Percentiles rank a stretch among this genome's conserved stretches.
phyloP scores from a whole-genome alignment of 495 filamentous ascomycete species.

The Trichocladium uniseriatum region DNA sequence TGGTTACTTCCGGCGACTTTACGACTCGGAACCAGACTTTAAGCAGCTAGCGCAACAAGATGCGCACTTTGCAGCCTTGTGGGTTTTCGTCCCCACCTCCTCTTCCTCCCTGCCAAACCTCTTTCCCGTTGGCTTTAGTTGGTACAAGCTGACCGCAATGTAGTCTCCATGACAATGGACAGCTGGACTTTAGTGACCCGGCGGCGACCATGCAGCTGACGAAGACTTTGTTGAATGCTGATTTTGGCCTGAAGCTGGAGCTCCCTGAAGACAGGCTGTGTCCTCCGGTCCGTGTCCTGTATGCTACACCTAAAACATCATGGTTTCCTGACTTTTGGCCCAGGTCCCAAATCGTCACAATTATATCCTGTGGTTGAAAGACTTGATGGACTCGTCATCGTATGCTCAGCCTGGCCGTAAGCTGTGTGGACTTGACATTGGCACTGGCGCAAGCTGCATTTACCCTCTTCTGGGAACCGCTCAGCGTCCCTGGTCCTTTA shows the following conservation, averaged over 20 bases:
- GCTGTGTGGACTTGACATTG: slow-evolving; percentile 75
- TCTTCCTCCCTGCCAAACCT: not conserved
- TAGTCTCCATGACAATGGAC: slow-evolving; percentile 49
- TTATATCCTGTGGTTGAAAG: slow-evolving; percentile 86
- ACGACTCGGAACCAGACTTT: slow-evolving; percentile 29
- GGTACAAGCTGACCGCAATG: not conserved
- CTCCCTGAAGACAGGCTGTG: slow-evolving; percentile 75
- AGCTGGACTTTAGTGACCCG: slow-evolving; percentile 77
- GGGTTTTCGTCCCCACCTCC: not conserved
- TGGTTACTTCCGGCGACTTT: slow-evolving; percentile 29
- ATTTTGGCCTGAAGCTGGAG: slow-evolving; percentile 64
- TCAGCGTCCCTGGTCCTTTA: slow-evolving; percentile 63
- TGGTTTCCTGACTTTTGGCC: not conserved
- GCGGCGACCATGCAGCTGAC: slow-evolving; percentile 71
- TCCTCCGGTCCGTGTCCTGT: slow-evolving; percentile 56
- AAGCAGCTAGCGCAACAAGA: slow-evolving; percentile 26
- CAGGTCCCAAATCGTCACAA: slow-evolving; percentile 74
- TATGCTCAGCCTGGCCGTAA: slow-evolving; percentile 44
- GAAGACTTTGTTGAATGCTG: slow-evolving; percentile 61
- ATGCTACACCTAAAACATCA: not conserved
- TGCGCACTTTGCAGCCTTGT: slow-evolving; percentile 23
- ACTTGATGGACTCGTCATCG: slow-evolving; percentile 65
- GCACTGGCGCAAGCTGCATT: slow-evolving; percentile 83
- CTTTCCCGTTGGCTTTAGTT: not conserved
- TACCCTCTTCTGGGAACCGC: slow-evolving; percentile 78